These are phyloP conservation scores for Mortierella hygrophila DNA, from an alignment of 192 early-diverging fungal species.

Conservation along the genomic window DNA sequence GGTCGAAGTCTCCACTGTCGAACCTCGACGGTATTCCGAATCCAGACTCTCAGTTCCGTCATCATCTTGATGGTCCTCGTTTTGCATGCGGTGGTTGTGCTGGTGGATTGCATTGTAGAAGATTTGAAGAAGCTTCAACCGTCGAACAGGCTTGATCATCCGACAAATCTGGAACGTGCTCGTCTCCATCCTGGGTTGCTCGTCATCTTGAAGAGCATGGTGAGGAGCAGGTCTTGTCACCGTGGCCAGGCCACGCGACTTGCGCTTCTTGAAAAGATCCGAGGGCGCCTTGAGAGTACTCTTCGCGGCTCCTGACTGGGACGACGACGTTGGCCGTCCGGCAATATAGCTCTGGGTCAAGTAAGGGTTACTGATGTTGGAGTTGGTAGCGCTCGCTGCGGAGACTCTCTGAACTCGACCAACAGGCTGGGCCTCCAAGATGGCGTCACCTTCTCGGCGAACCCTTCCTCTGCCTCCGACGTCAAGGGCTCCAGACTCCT, in stretches of 20 bases:
- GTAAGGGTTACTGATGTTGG: background rate
- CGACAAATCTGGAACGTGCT: constrained; percentile 41
- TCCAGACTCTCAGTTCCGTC: background rate
- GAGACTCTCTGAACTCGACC: constrained; percentile 10
- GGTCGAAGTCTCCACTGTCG: background rate
- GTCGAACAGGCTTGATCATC: constrained; percentile 46
- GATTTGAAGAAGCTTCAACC: constrained; percentile 49
- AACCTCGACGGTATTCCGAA: background rate
- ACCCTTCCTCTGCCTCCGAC: constrained; percentile 28
- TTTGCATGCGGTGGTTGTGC: background rate
- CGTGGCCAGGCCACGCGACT: constrained; percentile 25
- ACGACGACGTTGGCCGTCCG: background rate
- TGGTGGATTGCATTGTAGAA: constrained; percentile 31
- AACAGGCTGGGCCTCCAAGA: background rate
- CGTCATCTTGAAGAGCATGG: background rate
- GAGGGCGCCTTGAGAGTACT: constrained; percentile 5
- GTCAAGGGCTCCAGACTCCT: constrained; percentile 23
- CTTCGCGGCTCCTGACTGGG: background rate
- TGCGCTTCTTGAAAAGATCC: constrained; percentile 48
- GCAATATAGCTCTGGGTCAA: background rate
- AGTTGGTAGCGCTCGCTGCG: background rate
- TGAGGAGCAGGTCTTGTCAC: constrained; percentile 20
- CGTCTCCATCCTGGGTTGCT: constrained; percentile 11
- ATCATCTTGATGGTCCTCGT: background rate
- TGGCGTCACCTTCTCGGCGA: background rate